These are phyloP conservation scores for Hymenoscyphus occultus DNA, from an alignment of 2,329 filamentous ascomycete species.

Conservation along the genomic window DNA sequence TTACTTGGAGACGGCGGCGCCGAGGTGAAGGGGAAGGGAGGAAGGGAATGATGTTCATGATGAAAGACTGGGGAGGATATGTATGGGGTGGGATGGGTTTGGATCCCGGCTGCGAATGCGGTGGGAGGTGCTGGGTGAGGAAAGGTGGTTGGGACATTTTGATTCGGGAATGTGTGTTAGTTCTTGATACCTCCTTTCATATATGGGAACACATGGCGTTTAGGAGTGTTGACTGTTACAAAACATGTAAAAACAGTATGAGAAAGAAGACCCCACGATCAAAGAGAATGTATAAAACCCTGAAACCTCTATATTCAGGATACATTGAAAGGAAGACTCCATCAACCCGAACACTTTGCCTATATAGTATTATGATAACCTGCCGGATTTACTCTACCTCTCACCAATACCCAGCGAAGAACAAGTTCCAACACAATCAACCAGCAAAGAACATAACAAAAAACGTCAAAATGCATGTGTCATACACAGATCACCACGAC, in stretches of 20 bases:
- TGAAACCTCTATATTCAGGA: not conserved
- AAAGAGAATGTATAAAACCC: not conserved
- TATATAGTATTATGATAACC: not conserved
- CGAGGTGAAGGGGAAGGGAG: constrained; percentile 20
- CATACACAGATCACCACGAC: too few species aligned
- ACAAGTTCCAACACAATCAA: not conserved
- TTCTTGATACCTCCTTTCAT: not conserved
- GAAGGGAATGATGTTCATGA: not conserved
- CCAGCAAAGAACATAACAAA: too few species aligned
- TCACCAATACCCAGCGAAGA: too few species aligned
- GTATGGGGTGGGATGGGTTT: not conserved
- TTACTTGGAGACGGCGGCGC: constrained; percentile 55
- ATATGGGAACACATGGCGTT: not conserved
- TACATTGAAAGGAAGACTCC: not conserved
- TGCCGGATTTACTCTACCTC: not conserved
- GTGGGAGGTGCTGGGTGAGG: not conserved
- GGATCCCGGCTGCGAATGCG: not conserved
- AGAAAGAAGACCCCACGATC: not conserved
- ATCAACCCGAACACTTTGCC: not conserved
- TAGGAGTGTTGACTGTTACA: not conserved
- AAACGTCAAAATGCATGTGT: too few species aligned
- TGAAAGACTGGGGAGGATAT: not conserved
- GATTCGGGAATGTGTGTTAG: not conserved
- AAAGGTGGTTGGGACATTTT: not conserved
- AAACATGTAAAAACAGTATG: not conserved